Percentiles rank a stretch among this genome's conserved stretches.
phyloP scores from a whole-genome alignment of 805 yeast species.

The Pichia paraexigua region DNA sequence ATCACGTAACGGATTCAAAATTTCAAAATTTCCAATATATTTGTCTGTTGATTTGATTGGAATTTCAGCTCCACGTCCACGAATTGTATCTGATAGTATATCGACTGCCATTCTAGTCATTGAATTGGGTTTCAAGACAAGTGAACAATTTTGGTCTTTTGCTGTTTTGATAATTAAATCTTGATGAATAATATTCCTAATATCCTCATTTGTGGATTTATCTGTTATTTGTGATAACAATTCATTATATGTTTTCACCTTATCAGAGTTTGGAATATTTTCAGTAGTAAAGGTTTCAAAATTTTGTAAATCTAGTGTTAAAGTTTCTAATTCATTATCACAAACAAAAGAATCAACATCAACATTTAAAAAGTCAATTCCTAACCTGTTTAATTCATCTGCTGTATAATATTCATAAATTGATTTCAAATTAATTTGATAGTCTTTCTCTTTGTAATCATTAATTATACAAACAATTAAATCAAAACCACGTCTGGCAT shows the following conservation, averaged over 20 bases:
- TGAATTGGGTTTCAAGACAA: constrained; percentile 66
- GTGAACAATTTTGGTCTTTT: constrained; percentile 34
- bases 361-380: constrained; percentile 33
- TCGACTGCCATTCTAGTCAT: constrained; percentile 81
- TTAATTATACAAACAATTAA: constrained; percentile 32
- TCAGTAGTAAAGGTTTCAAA: constrained; percentile 14
- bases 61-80: constrained; percentile 75
- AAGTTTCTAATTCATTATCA: constrained; percentile 24
- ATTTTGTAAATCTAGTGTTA: constrained; percentile 28
- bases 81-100: constrained; percentile 70
- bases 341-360: constrained; percentile 35
- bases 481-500: constrained; percentile 63
- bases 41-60: constrained; percentile 30
- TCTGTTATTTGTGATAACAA: constrained; percentile 35
- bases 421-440: background rate
- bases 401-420: constrained; percentile 13
- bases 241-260: constrained; percentile 21
- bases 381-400: constrained; percentile 19
- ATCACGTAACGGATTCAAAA: constrained; percentile 69
- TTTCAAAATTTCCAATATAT: constrained; percentile 19
- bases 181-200: constrained; percentile 38
- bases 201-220: constrained; percentile 61
- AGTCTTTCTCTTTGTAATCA: background rate
- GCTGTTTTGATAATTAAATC: constrained; percentile 45
- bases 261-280: background rate